These are phyloP conservation scores for Yarrowia sp. DNA, from an alignment of 805 yeast species.

Conservation along the genomic window DNA sequence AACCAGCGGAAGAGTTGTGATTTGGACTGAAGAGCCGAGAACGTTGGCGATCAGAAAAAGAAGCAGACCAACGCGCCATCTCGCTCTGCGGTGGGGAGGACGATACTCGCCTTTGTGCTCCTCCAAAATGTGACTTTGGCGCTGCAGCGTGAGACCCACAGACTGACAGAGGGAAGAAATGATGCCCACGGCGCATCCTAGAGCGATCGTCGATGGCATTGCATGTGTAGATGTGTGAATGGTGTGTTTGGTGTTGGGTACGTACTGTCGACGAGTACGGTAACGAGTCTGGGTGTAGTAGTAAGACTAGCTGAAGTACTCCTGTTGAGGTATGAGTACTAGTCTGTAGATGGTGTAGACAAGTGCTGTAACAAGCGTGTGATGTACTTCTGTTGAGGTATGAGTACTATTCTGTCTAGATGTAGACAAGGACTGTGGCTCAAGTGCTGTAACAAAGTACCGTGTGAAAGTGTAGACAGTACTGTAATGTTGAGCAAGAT, in stretches of 20 bases:
- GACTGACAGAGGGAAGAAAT: slow-evolving; percentile 77
- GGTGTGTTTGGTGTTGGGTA: not conserved
- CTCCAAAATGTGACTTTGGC: slow-evolving; percentile 59
- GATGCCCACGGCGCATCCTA: slow-evolving; percentile 68
- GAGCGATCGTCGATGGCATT: slow-evolving; percentile 1
- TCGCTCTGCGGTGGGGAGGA: slow-evolving; percentile 36
- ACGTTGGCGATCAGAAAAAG: slow-evolving; percentile 72
- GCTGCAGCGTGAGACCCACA: slow-evolving; percentile 75
- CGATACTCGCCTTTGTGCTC: slow-evolving; percentile 36
- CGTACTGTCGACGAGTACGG: too few relatives aligned
- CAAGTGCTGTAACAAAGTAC: too few relatives aligned
- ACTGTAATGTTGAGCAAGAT: too few relatives aligned
- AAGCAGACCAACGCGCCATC: slow-evolving; percentile 74
- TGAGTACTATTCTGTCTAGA: too few relatives aligned
- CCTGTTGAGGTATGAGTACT: too few relatives aligned
- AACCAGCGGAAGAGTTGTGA: slow-evolving; percentile 77
- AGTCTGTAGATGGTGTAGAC: too few relatives aligned
- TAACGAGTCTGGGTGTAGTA: too few relatives aligned
- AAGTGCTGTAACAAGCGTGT: too few relatives aligned
- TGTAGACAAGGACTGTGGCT: too few relatives aligned
- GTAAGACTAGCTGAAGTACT: too few relatives aligned
- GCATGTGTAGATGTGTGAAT: not conserved
- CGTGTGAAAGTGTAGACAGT: too few relatives aligned
- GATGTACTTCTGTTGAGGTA: too few relatives aligned
- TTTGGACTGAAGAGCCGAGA: slow-evolving; percentile 78